A percentile compares a stretch with the other conserved stretches of the same genome.
Conservation (phyloP, 768 basidiomycete genomes). For the Hydnum rufescens region DNA sequence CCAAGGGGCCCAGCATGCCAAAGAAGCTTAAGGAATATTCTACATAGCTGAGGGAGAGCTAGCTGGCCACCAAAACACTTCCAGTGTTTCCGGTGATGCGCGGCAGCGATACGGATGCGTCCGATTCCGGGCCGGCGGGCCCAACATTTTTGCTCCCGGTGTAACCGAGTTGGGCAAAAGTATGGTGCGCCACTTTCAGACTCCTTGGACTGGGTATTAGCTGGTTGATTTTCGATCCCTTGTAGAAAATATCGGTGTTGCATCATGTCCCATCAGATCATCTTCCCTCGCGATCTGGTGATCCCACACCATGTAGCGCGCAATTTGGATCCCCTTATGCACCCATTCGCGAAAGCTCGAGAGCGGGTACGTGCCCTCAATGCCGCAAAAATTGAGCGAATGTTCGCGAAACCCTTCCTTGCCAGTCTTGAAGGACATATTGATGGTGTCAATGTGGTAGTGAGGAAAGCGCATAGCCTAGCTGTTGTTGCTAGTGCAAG, state of each 20-base stretch:
- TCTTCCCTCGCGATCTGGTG: slow-evolving; percentile 54
- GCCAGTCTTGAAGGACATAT: slow-evolving; percentile 79
- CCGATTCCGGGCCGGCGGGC: too few species aligned
- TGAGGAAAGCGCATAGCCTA: slow-evolving; percentile 50
- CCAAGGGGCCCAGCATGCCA: too few species aligned
- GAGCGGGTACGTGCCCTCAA: slow-evolving; percentile 89
- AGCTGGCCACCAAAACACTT: too few species aligned
- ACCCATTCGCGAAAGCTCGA: slow-evolving; percentile 81
- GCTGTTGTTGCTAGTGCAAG: slow-evolving; percentile 75
- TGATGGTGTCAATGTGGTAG: slow-evolving; percentile 80
- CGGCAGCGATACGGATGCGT: too few species aligned
- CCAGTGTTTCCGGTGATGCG: too few species aligned
- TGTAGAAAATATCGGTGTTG: slow-evolving; percentile 79
- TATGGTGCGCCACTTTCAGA: too few species aligned
- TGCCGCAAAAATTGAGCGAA: slow-evolving; percentile 89
- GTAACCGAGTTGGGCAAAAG: too few species aligned
- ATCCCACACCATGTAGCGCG: slow-evolving; percentile 71
- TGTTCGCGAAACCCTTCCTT: slow-evolving; percentile 96
- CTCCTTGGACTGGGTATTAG: too few species aligned
- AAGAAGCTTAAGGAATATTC: too few species aligned
- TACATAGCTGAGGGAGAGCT: too few species aligned
- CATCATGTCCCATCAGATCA: slow-evolving; percentile 65
- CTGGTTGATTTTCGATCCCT: too few species aligned
- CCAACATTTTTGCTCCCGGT: too few species aligned
- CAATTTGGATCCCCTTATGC: slow-evolving; percentile 87